These are phyloP conservation scores for Hypoxylon perforatum DNA, from an alignment of 495 filamentous ascomycete species.

Conservation along the genomic window DNA sequence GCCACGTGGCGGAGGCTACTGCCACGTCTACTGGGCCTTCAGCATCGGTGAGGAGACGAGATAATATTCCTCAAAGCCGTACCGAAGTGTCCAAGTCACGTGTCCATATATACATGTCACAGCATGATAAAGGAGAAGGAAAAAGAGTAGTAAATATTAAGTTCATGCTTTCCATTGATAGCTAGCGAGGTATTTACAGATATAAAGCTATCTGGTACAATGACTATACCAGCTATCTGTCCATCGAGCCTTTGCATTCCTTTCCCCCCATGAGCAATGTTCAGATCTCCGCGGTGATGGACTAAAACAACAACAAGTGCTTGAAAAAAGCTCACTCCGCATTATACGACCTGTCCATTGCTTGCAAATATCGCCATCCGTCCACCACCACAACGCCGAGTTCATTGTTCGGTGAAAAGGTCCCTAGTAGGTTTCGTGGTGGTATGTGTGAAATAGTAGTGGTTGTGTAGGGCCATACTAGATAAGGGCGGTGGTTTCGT, in stretches of 20 bases:
- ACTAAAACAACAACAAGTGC: not conserved
- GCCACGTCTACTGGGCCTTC: constrained; percentile 16
- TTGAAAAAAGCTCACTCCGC: not conserved
- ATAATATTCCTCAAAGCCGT: too few species aligned
- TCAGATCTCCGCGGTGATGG: not conserved
- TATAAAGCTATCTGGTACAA: constrained; percentile 1
- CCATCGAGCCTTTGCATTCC: constrained; percentile 1
- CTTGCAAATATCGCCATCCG: not conserved
- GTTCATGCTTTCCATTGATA: constrained; percentile 27
- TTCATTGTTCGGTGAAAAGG: not conserved
- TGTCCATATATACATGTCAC: not conserved
- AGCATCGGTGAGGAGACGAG: too few species aligned
- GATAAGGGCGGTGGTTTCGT: constrained; percentile 10
- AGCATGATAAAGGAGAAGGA: not conserved
- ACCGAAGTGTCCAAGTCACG: constrained; percentile 25
- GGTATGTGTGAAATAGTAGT: not conserved
- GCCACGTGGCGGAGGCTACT: constrained; percentile 35
- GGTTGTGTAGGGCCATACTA: constrained; percentile 11
- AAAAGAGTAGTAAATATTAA: not conserved
- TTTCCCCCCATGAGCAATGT: constrained; percentile 1
- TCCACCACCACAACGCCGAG: not conserved
- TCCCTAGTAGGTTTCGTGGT: not conserved
- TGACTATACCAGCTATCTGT: not conserved
- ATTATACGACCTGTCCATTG: not conserved
- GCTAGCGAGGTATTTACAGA: not conserved